Evolutionary conservation across 2,329 filamentous ascomycete species (phyloP), one percentile per base, ranked within the genome.

Genomic region (Colletotrichum gloeosporioides): DNA sequence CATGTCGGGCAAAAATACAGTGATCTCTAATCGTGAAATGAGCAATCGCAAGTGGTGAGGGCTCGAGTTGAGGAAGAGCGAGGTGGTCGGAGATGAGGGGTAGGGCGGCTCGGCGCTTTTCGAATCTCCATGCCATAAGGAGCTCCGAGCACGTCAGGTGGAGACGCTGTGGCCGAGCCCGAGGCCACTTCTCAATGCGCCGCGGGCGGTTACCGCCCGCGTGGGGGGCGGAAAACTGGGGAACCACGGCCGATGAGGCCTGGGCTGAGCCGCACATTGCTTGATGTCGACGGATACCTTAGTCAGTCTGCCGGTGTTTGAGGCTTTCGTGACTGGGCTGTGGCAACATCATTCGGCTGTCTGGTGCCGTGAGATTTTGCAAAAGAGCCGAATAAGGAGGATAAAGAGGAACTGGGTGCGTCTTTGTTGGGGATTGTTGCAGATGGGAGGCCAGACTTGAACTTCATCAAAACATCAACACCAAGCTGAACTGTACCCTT

Each of bases 1-100:
- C 90, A 92, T 92, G 53, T 82, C 87, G 78, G 68, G 59, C 63
- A 62, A 69, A 44, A 18, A 59, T 39, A 16, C 61, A 8, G 36
- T 44, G n/a, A 22, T 15, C 31, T 57, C 34, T 62, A 2, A 39
- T 29, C 22, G 29, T 29, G 36, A 63, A 29, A 4, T 10, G 32
- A 9, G 18, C 25, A 27, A 6, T 66, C 36, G 12, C 16, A 22
- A 10, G 63, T n/a, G 6, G 39, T 27, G 61, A 31, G 9, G 6
- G 25, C 59, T n/a, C 8, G 10, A 34, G 4, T 3, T 27, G 36
- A 25, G 16, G 49, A 59, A 29, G 44, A 61, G 64, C 74, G 74
- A 76, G 70, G 74, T 32, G 31, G 59, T 65, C 74, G 74, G 74
- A 69, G 74, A 74, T 55, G 74, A 59, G 64, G 64, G 69, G 73